Conservation (phyloP, 495 filamentous ascomycete genomes). For the Achaetomiella virescens region DNA sequence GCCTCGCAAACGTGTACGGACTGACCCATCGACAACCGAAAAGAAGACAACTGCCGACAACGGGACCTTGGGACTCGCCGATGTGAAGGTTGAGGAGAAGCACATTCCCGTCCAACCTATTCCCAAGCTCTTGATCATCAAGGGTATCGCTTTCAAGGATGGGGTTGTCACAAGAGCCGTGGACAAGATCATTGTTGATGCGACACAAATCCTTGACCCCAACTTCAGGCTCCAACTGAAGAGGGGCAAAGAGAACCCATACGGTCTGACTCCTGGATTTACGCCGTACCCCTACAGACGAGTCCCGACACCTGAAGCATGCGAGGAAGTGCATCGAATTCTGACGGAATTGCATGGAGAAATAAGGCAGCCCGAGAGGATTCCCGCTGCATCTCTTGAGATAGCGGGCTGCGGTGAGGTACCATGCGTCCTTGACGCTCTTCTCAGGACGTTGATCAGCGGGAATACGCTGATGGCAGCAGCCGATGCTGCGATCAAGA, state of each 20-base stretch:
- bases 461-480: slow-evolving; percentile 65
- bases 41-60: not conserved
- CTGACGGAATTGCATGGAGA: slow-evolving; percentile 62
- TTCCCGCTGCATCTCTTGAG: slow-evolving; percentile 70
- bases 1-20: not conserved
- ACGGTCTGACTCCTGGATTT: slow-evolving; percentile 42
- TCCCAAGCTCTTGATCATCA: slow-evolving; percentile 10
- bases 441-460: slow-evolving; percentile 76
- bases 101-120: not conserved
- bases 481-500: slow-evolving; percentile 63
- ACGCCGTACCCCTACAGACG: slow-evolving; percentile 65
- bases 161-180: not conserved
- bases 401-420: slow-evolving; percentile 91
- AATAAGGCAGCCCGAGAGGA: slow-evolving; percentile 55
- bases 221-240: slow-evolving; percentile 23
- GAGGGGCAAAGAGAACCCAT: slow-evolving; percentile 37
- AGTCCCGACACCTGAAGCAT: slow-evolving; percentile 65
- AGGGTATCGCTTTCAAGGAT: slow-evolving; percentile 10
- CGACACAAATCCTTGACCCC: slow-evolving; percentile 17
- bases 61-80: not conserved
- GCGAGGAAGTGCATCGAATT: slow-evolving; percentile 65
- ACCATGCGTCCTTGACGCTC: slow-evolving; percentile 81
- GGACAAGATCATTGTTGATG: slow-evolving; percentile 12
- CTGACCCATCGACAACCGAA: not conserved
- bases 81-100: slow-evolving; percentile 1